phyloP scores from a whole-genome alignment of 352 stramenopile genomes.

The Aphanomyces euteiches region DNA sequence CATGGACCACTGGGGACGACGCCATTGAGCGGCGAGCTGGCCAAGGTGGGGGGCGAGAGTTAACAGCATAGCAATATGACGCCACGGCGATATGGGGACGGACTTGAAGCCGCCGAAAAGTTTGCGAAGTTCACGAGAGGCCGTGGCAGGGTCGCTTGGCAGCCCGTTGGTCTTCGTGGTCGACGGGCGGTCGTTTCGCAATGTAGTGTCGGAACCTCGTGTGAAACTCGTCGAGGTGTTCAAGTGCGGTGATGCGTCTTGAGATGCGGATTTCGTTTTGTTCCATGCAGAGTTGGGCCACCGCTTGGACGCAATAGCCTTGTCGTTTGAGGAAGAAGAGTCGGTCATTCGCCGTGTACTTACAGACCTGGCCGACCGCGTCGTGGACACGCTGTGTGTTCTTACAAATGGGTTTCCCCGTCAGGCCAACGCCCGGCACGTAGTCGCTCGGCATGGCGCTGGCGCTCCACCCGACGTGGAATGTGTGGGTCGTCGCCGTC shows the following conservation, averaged over 20 bases:
- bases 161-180: background rate
- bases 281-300: constrained; percentile 21
- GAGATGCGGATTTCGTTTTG: constrained; percentile 25
- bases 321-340: constrained; percentile 27
- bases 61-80: no score
- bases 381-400: background rate
- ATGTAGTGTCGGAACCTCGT: background rate
- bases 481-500: background rate
- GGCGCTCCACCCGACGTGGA: constrained; percentile 22
- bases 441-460: constrained; percentile 24
- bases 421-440: constrained; percentile 20
- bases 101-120: no score
- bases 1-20: no score
- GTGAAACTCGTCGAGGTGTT: background rate
- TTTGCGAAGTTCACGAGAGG: no score
- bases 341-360: constrained; percentile 19
- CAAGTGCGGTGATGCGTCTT: background rate
- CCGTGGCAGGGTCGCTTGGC: no score
- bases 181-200: background rate
- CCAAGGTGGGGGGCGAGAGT: no score
- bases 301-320: constrained; percentile 3
- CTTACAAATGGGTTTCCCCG: background rate
- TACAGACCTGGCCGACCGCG: background rate
- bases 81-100: no score
- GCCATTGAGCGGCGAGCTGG: no score